Evolutionary conservation across 768 basidiomycete genomes (phyloP), one percentile per base, ranked within the genome.

Genomic region (Lactarius hengduanensis): DNA sequence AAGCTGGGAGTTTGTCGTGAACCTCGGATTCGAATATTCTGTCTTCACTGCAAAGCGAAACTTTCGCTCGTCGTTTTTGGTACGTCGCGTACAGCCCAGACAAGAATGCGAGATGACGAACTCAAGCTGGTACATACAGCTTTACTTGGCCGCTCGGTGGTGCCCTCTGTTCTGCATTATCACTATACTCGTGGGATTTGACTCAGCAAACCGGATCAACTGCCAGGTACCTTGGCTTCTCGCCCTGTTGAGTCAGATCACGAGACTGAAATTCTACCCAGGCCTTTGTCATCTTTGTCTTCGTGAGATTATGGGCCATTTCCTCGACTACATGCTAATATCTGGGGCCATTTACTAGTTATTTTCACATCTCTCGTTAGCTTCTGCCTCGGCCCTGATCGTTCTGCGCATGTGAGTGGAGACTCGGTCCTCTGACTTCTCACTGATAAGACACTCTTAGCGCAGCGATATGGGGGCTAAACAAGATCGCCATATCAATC

Each of bases 371-470:
- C 26, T 61, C 32, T n/a, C 64, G 2, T 54, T 65, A 34, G 30
- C 57, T 2, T 68, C 16, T 15, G 59, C 67, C 20, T 58, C 59
- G 36, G 57, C 43, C 2, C 64, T 68, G n/a, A 58, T 61, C n/a
- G 54, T 68, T 18, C 38, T 65, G 32, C 67, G 67, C 43, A 57
- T 68, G 67, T 68, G 59, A 40, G 65, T 32, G 7, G 22, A 32
- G 47, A 22, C 43, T n/a, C 43, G 20, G 1, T 45, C 20, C 9
- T 47, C 8, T 10, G 5, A n/a, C 16, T 28, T 7, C 26, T 10
- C 16, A 20, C 55, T 8, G 43, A 32, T 18, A 13, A n/a, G n/a
- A 16, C 28, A 20, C 36, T 32, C 34, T 43, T 47, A 66, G 65
- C 20, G 7, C 30, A 15, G 61, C 38, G 22, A 38, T 66, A 45